Evolutionary conservation across 192 early-diverging fungal species (phyloP), one percentile per base, ranked within the genome.

Genomic region (Entomortierella lignicola): DNA sequence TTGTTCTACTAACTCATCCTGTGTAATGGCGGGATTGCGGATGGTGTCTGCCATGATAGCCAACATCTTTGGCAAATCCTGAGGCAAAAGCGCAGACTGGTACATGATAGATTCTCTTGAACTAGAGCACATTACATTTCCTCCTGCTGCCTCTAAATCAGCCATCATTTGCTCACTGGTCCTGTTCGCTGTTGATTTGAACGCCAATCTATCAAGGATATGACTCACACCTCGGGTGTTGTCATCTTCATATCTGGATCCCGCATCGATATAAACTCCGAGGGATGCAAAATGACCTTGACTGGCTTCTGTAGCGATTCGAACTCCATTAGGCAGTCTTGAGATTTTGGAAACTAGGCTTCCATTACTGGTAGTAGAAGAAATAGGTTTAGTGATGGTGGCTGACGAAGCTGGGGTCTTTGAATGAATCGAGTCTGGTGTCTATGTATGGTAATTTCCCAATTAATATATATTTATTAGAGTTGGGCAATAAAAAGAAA

Each of bases 21-120:
- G 82, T 21, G 87, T 61, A 30, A 97, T 91, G 31, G 61, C 70
- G 8, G 96, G 95, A 56, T 91, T 89, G 64, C 91, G 86, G 26
- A 97, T 90, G 10, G 94, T 92, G 55, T 97, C 91, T 0, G 93
- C 88, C 67, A 98, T 88, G 25, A 96, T 82, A 17, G 85, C 63
- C 41, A 97, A 53, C n/a, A 94, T 89, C 21, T 88, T 83, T 1
- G 83, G 74, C 25, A 96, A 68, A 81, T 97, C 95, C 67, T 94
- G 89, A 5, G 87, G 89, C 72, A 99, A 96, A 26, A 99, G 91
- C 8, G 94, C 91, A 8, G 93, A 92, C 75, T 97, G 96, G 79
- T 98, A 99, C 90, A 96, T 95, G 82, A 99, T 96, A 57, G 92
- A 87, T 77, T 99, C 98, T 32, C 96, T 90, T 25, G 94, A 92